Evolutionary conservation across 2,329 filamentous ascomycete genomes (phyloP).

Genomic region (Myotisia sp.): DNA sequence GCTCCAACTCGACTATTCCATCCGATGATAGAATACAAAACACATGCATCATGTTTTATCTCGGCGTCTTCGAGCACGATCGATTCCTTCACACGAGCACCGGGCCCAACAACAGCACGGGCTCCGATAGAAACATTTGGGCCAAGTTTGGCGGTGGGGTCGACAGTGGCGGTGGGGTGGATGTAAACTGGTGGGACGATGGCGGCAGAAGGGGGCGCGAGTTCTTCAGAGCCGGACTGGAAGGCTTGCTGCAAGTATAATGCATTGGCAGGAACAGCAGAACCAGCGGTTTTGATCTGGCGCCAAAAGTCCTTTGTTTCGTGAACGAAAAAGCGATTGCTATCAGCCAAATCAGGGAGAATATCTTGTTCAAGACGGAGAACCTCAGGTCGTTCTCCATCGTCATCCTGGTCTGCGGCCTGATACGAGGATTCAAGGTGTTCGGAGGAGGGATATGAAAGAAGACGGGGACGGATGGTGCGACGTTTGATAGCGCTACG

Average conservation of each 20-base stretch:
- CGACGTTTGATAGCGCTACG: slow-evolving; percentile 89
- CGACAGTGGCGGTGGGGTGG: slow-evolving; percentile 77
- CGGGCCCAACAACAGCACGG: slow-evolving; percentile 69
- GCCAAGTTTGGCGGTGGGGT: slow-evolving; percentile 89
- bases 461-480: slow-evolving; percentile 73
- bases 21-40: slow-evolving; percentile 90
- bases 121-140: slow-evolving; percentile 94
- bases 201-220: slow-evolving; percentile 68
- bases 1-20: slow-evolving; percentile 92
- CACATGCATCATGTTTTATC: slow-evolving; percentile 91
- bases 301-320: slow-evolving; percentile 99
- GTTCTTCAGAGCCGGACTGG: slow-evolving; percentile 67
- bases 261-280: slow-evolving; percentile 89
- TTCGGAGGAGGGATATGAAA: slow-evolving; percentile 92
- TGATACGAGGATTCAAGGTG: slow-evolving; percentile 62
- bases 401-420: slow-evolving; percentile 56
- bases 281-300: slow-evolving; percentile 98
- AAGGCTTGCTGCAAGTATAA: slow-evolving; percentile 90
- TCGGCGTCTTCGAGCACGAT: slow-evolving; percentile 91
- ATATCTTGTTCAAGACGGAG: slow-evolving; percentile 96
- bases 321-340: slow-evolving; percentile 94
- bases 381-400: slow-evolving; percentile 64
- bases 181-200: slow-evolving; percentile 91
- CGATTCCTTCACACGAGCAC: slow-evolving; percentile 84
- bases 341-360: slow-evolving; percentile 85